These are phyloP conservation scores for Escovopsis sp. DNA, from an alignment of 2,329 filamentous ascomycete genomes.

Conservation along the genomic window DNA sequence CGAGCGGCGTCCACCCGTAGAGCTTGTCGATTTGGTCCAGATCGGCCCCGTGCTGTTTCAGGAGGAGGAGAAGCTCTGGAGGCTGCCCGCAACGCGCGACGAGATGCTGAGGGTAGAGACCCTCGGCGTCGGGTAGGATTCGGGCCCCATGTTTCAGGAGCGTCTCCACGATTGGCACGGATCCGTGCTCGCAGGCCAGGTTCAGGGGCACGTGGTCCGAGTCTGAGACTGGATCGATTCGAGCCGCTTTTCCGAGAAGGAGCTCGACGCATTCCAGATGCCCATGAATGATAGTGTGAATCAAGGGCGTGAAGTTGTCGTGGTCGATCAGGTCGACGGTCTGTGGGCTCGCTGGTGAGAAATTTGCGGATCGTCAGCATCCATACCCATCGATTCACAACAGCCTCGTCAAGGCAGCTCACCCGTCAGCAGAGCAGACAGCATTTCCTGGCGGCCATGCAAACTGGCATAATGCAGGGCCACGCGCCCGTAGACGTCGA, in stretches of 20 bases:
- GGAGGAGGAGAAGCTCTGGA: constrained; percentile 60
- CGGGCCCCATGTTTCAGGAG: constrained; percentile 66
- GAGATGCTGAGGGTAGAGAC: constrained; percentile 90
- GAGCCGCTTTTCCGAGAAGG: constrained; percentile 62
- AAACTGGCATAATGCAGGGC: constrained; percentile 94
- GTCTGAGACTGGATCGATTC: constrained; percentile 72
- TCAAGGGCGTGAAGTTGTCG: constrained; percentile 91
- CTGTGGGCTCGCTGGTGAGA: constrained; percentile 46
- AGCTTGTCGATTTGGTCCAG: constrained; percentile 88
- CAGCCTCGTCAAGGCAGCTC: constrained; percentile 9
- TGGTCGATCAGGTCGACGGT: constrained; percentile 85
- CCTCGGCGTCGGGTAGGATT: constrained; percentile 89
- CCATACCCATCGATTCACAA: too few species aligned
- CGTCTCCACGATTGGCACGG: constrained; percentile 67
- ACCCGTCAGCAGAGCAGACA: constrained; percentile 56
- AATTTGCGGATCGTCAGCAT: constrained; percentile 5
- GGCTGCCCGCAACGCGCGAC: constrained; percentile 80
- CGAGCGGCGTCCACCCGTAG: constrained; percentile 92
- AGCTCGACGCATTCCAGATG: constrained; percentile 66
- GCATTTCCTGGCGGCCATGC: constrained; percentile 76
- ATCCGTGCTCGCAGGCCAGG: constrained; percentile 86
- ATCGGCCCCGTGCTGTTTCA: constrained; percentile 77
- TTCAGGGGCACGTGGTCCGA: constrained; percentile 90
- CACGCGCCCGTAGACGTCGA: constrained; percentile 86
- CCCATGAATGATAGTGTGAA: constrained; percentile 85